These are phyloP conservation scores for Ustilago shanxiensis DNA, from an alignment of 1,284 basidiomycete genomes.

Conservation along the genomic window DNA sequence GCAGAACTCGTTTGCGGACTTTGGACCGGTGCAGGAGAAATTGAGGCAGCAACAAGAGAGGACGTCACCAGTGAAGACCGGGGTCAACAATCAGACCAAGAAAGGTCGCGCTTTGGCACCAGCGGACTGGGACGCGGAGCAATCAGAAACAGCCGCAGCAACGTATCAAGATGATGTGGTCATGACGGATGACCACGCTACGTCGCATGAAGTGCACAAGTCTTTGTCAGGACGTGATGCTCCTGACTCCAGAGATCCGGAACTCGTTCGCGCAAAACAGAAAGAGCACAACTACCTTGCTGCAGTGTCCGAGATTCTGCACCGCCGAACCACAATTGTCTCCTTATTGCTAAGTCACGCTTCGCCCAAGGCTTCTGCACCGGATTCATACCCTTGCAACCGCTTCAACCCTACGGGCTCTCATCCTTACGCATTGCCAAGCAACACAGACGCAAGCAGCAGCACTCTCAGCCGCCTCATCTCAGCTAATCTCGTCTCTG, in stretches of 20 bases:
- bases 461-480: constrained; percentile 48
- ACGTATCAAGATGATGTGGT: constrained; percentile 16
- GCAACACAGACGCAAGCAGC: neutral
- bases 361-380: constrained; percentile 17
- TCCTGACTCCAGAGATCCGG: neutral
- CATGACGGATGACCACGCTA: constrained; percentile 17
- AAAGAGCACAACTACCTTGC: constrained; percentile 33
- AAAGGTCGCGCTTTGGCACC: constrained; percentile 11
- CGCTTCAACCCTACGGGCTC: constrained; percentile 42
- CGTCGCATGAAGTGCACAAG: neutral
- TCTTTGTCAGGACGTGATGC: neutral
- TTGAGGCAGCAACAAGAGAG: constrained; percentile 30
- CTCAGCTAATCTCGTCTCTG: constrained; percentile 29
- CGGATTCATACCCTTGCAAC: constrained; percentile 24
- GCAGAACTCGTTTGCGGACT: constrained; percentile 51
- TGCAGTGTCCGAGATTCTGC: constrained; percentile 42
- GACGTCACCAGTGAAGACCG: constrained; percentile 21
- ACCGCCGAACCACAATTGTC: constrained; percentile 37
- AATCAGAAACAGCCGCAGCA: neutral
- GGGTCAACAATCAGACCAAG: neutral
- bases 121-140: constrained; percentile 36
- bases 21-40: constrained; percentile 44
- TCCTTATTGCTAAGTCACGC: constrained; percentile 41
- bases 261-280: neutral
- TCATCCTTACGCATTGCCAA: constrained; percentile 5